Evolutionary conservation across 495 filamentous ascomycete genomes (phyloP), one percentile per base, ranked within the genome.

Genomic region (Penicillium manginii): DNA sequence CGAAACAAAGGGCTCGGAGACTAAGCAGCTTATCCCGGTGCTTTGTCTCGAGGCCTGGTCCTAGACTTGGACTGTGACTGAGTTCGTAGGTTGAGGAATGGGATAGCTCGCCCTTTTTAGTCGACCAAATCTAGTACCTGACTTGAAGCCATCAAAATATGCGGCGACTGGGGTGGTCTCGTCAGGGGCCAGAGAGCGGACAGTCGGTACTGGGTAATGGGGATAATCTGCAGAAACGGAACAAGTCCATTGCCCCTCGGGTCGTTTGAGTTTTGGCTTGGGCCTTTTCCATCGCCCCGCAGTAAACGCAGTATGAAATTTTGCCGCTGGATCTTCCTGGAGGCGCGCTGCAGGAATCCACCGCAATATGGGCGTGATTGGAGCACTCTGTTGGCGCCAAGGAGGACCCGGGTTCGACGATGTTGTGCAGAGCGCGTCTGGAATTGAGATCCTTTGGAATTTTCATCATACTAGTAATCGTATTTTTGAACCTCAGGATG

Each of bases 341-440:
- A 66, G 65, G 57, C 60, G 67, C 63, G 62, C 57, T 59, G 61
- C 60, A 61, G 55, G 58, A 63, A 62, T 60, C 65, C 64, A 63
- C 65, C 62, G 60, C 62, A 60, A 56, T 52, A 66, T 49, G 55
- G 60, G 53, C 54, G 59, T 63, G 60, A 69, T 67, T 68, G 64
- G 63, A 21, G 40, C 17, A 17, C 14, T 8, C 26, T 43, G 40
- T 43, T 19, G 40, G 17, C 52, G 64, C 70, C 59, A 69, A 69
- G 67, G 21, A 37, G 54, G 51, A 64, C 59, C 40, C 40, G 40
- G 40, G 55, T 49, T 64, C 65, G 17, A 43, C 4, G 40, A 73
- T 73, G 72, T 75, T 70, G 70, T 73, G 74, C 74, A 72, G 69
- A 70, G 56, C 59, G 56, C 61, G 67, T 54, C 50, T 66, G 61